These are phyloP conservation scores for Fraxinus angustifolia DNA, from an alignment of 305 asterid species.

Conservation along the genomic window DNA sequence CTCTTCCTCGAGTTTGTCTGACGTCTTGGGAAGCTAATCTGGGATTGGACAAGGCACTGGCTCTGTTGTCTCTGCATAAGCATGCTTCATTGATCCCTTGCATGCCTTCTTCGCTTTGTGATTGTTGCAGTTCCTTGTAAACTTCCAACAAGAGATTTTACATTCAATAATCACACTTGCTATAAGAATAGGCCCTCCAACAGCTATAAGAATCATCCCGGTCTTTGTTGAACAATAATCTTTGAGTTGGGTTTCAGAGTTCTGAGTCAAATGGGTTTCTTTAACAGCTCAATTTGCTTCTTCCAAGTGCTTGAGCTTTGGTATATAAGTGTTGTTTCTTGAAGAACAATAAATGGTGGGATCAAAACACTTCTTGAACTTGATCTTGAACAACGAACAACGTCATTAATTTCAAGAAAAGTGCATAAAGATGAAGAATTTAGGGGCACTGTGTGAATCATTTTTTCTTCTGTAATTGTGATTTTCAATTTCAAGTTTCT, in stretches of 20 bases:
- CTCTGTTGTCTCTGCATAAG: constrained; percentile 13
- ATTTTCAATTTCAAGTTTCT: background rate
- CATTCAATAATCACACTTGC: constrained; percentile 67
- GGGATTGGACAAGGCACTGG: constrained; percentile 52
- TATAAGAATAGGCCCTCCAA: constrained; percentile 85
- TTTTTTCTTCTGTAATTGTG: constrained; percentile 13
- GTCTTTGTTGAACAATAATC: constrained; percentile 74
- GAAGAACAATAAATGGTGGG: constrained; percentile 43
- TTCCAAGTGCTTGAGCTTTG: constrained; percentile 84
- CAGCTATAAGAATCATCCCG: constrained; percentile 76
- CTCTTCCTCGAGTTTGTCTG: constrained; percentile 75
- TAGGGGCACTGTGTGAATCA: constrained; percentile 42
- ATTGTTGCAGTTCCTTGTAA: constrained; percentile 65
- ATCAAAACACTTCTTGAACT: constrained; percentile 23
- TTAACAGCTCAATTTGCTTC: constrained; percentile 54
- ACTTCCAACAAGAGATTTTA: constrained; percentile 68
- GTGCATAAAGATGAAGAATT: constrained; percentile 27
- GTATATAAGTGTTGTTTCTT: constrained; percentile 42
- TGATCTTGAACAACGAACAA: constrained; percentile 22
- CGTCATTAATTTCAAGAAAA: constrained; percentile 19
- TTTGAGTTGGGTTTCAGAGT: constrained; percentile 62
- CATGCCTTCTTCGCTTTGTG: constrained; percentile 43
- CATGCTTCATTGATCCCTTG: constrained; percentile 18
- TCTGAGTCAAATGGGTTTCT: constrained; percentile 79
- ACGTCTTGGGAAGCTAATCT: constrained; percentile 71